Evolutionary conservation across 495 filamentous ascomycete genomes (phyloP), one percentile per base, ranked within the genome.

Genomic region (Chlorociboria aeruginascens): DNA sequence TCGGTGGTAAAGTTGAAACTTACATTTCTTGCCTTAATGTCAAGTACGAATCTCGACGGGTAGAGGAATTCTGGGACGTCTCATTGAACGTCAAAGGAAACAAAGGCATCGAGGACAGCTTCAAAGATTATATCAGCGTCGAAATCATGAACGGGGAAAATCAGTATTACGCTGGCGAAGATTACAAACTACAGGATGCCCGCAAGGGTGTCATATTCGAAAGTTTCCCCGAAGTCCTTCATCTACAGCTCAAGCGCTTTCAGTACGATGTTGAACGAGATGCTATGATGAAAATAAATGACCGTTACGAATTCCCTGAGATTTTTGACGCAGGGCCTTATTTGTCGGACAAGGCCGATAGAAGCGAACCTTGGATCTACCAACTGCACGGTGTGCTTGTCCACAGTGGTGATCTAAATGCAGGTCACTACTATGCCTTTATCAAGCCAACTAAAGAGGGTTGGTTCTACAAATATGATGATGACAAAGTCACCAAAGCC

Each of bases 21-120:
- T 97, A 97, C 63, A 92, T 99, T 49, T 92, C 85, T 6, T 99
- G 92, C 70, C 96, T 97, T 62, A 89, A 99, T 62, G 92, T 99
- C 47, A 82, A 90, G 42, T 99, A 93, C 65, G 87, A 95, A 63
- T 95, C 89, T 7, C 93, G 87, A 31, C 79, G 89, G 41, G 71
- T 89, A 40, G 93, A 99, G 66, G 93, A 97, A 50, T 99, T 95
- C 63, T 99, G 92, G 92, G 92, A 99, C 61, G 84, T 99, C 43
- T 92, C 97, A 59, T 78, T 99, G 52, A 99, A 97, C 50, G 92
- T 99, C 37, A 82, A 85, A 51, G 87, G 87, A 29, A 93, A 93
- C 70, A 87, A 86, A 66, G 90, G 83, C 45, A 68, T 99, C 48
- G 82, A 94, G 49, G 88, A 94, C 47, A 95, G 89, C 56, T 96